phyloP scores from a whole-genome alignment of 2,329 filamentous ascomycete species.

The Fusarium pininemorale region DNA sequence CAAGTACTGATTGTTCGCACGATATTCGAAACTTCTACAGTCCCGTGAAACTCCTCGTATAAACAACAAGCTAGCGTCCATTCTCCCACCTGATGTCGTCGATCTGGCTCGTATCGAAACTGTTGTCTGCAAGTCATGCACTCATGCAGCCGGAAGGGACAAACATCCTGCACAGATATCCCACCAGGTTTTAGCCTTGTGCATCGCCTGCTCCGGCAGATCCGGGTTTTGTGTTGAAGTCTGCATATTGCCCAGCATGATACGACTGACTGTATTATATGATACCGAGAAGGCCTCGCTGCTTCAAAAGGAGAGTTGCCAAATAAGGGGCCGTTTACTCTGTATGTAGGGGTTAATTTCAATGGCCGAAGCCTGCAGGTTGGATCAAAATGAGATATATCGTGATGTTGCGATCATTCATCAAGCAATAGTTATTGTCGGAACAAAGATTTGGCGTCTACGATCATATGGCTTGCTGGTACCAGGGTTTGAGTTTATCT shows the following conservation, averaged over 20 bases:
- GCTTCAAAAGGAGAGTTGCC: neutral
- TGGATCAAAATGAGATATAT: neutral
- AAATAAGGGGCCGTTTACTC: too few species aligned
- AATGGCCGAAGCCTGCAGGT: neutral
- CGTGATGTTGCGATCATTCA: neutral
- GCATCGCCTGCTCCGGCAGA: neutral
- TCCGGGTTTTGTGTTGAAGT: neutral
- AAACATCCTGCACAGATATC: neutral
- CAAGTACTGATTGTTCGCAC: neutral
- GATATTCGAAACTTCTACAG: neutral
- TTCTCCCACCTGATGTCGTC: neutral
- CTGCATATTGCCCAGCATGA: neutral
- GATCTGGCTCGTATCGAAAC: conserved; percentile 22
- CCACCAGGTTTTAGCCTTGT: neutral
- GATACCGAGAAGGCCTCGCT: neutral
- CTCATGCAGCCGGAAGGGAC: neutral
- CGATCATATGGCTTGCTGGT: neutral
- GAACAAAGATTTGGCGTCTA: neutral
- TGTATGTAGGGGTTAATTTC: neutral
- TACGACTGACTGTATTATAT: neutral
- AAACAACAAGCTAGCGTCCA: neutral
- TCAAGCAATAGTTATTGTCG: neutral
- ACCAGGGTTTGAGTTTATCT: neutral
- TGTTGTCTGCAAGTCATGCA: neutral
- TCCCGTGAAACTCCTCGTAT: neutral